Conservation (phyloP, 176 grass and related monocot species). For the Oryza nivara region DNA sequence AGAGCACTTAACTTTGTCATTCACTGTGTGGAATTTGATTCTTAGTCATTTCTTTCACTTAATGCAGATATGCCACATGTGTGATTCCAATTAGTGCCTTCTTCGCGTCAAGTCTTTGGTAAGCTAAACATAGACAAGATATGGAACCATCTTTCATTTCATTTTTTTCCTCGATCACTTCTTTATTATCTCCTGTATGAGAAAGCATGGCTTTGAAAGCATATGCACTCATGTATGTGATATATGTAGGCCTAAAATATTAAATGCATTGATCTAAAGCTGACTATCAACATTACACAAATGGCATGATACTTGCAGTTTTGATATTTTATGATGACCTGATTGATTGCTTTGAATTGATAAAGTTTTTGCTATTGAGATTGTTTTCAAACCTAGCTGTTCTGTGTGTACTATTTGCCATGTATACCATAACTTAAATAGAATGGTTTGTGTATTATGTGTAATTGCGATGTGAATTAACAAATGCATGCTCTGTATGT, state of each 20-base stretch:
- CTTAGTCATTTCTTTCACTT: slow-evolving; percentile 26
- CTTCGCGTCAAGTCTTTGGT: slow-evolving; percentile 98
- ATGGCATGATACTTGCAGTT: slow-evolving; percentile 21
- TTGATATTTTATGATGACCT: neutral
- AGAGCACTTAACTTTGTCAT: slow-evolving; percentile 49
- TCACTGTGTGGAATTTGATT: slow-evolving; percentile 10
- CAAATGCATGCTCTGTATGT: neutral
- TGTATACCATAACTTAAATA: slow-evolving; percentile 16
- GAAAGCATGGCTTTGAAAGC: slow-evolving; percentile 8
- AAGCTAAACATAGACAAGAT: slow-evolving; percentile 37
- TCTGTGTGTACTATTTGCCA: slow-evolving; percentile 10
- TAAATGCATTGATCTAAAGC: slow-evolving; percentile 14
- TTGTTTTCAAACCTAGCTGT: slow-evolving; percentile 26
- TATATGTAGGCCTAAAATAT: slow-evolving; percentile 1
- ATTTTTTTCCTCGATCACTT: slow-evolving; percentile 3
- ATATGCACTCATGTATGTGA: slow-evolving; percentile 10
- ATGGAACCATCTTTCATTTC: slow-evolving; percentile 21
- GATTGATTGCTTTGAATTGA: slow-evolving; percentile 10
- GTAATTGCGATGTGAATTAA: slow-evolving; percentile 34
- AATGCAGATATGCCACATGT: slow-evolving; percentile 92
- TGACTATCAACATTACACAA: slow-evolving; percentile 22
- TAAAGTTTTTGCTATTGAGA: neutral
- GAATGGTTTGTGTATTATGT: slow-evolving; percentile 13
- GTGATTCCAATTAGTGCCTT: slow-evolving; percentile 99
- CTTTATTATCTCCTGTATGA: slow-evolving; percentile 16